Base-by-base conservation (phyloP, 176 grass and related monocot species). In the Carex littledalei region DNA sequence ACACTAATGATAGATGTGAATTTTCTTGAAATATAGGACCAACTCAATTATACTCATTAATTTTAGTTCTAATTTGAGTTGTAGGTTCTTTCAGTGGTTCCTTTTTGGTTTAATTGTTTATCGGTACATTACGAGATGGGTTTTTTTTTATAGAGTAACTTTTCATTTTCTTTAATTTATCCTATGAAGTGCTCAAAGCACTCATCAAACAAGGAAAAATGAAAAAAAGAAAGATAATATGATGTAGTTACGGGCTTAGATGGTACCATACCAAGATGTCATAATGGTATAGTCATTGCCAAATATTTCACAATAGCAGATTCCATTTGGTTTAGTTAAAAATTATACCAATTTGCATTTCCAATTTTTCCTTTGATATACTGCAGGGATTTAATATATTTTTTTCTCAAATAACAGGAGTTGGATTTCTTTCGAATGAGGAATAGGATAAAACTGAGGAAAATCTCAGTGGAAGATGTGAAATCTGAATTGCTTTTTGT, bases 401-500 rank as follows among this genome's bases (percentile, higher is more conserved):
- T 69, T 69, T 53, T 67, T 68, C 41, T 68, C 14, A 15, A 69
- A 47, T 79, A 50, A 2, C 50, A 91, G 89, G 96, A 95, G 85
- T 67, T 89, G 88, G 96, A 95, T 83, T 84, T 91, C 83, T 22
- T 85, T 22, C 67, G 87, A 13, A 99, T 95, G 96, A 86, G 83
- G 22, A 91, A 87, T 50, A 92, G 93, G 57, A 55, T 95, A 80
- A 99, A 88, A 85, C 67, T 92, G 69, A 84, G 85, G 45, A 99
- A 84, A 70, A 62, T 90, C 9, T 63, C 74, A 37, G 69, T 11
- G 50, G 88, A 94, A 3, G 16, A n/a, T 50, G 18, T 94, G 35
- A 72, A 84, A 84, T 85, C 93, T 87, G 88, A 88, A 73, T 87
- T 99, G 29, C 26, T 99, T 56, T 99, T 99, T 79, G 93, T 84